Evolutionary conservation across 2,329 filamentous ascomycete species (phyloP).

Genomic region (Penicillium sp.): DNA sequence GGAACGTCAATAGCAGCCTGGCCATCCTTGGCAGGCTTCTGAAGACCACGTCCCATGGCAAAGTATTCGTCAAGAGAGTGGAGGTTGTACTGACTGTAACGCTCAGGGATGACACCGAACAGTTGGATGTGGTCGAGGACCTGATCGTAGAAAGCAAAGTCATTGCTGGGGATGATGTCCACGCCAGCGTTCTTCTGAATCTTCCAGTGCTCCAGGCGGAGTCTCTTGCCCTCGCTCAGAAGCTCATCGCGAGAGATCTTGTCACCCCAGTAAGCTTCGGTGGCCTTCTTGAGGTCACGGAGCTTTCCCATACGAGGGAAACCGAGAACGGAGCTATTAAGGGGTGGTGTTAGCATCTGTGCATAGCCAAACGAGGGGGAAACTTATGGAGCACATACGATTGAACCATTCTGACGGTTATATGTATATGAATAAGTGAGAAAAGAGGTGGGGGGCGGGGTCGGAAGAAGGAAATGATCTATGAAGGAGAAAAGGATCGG

Average conservation of each 20-base stretch:
- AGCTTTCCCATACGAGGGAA: slow-evolving; percentile 99
- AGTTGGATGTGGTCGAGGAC: slow-evolving; percentile 98
- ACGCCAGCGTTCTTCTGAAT: slow-evolving; percentile 99
- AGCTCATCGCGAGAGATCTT: slow-evolving; percentile 93
- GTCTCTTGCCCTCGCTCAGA: slow-evolving; percentile 92
- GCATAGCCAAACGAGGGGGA: slow-evolving; percentile 1
- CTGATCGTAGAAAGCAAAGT: slow-evolving; percentile 99
- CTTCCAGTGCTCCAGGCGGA: slow-evolving; percentile 97
- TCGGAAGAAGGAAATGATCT: slow-evolving; percentile 12
- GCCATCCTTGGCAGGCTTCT: slow-evolving; percentile 70
- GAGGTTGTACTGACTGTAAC: slow-evolving; percentile 90
- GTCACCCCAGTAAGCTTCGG: slow-evolving; percentile 95
- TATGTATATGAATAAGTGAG: slow-evolving; percentile 28
- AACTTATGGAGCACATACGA: slow-evolving; percentile 52
- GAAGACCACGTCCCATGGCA: slow-evolving; percentile 98
- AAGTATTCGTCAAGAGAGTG: slow-evolving; percentile 95
- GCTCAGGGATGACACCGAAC: slow-evolving; percentile 90
- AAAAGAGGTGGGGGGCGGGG: slow-evolving; percentile 15
- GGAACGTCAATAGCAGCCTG: slow-evolving; percentile 77
- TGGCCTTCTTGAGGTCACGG: slow-evolving; percentile 99
- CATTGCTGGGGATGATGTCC: slow-evolving; percentile 97
- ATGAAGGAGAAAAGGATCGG: slow-evolving; percentile 8
- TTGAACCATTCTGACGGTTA: slow-evolving; percentile 61
- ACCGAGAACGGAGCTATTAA: slow-evolving; percentile 75
- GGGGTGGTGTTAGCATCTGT: slow-evolving; percentile 14